Conservation (phyloP, 2,329 filamentous ascomycete genomes). For the Venturia carpophila region DNA sequence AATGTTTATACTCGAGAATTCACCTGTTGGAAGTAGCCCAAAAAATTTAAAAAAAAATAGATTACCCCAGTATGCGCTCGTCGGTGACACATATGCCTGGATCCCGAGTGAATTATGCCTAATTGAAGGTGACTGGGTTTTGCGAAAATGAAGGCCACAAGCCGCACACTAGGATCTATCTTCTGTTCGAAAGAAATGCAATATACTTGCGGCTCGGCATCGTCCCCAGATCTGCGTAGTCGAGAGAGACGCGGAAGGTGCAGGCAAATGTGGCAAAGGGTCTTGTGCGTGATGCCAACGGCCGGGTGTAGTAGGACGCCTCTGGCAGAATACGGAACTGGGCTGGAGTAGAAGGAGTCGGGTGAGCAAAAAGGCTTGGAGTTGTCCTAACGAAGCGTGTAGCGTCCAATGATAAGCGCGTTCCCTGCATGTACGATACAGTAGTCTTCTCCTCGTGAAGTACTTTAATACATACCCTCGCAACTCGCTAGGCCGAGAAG, state of each 20-base stretch:
- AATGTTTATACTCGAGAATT: not conserved
- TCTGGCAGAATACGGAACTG: not conserved
- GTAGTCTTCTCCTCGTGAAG: not conserved
- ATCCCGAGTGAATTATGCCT: not conserved
- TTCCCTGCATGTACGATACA: not conserved
- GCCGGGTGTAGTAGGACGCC: not conserved
- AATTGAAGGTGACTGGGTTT: not conserved
- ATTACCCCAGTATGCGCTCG: too few relatives aligned
- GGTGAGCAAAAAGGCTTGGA: too few relatives aligned
- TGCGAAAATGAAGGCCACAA: not conserved
- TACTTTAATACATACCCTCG: too few relatives aligned
- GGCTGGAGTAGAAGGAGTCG: too few relatives aligned
- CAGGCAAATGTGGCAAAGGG: not conserved
- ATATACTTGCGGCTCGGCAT: slow-evolving; percentile 3
- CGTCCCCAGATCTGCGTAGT: not conserved
- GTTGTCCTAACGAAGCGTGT: not conserved
- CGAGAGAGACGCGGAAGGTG: not conserved
- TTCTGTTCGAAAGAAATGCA: not conserved
- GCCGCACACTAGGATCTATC: not conserved
- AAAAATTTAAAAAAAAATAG: not conserved
- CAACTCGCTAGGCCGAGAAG: too few relatives aligned
- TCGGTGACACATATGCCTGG: not conserved
- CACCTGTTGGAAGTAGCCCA: not conserved
- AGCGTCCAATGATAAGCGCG: not conserved
- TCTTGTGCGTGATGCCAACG: not conserved